Evolutionary conservation across 106 monocot genomes (phyloP).

Genomic region (Dioscorea dumetorum): DNA sequence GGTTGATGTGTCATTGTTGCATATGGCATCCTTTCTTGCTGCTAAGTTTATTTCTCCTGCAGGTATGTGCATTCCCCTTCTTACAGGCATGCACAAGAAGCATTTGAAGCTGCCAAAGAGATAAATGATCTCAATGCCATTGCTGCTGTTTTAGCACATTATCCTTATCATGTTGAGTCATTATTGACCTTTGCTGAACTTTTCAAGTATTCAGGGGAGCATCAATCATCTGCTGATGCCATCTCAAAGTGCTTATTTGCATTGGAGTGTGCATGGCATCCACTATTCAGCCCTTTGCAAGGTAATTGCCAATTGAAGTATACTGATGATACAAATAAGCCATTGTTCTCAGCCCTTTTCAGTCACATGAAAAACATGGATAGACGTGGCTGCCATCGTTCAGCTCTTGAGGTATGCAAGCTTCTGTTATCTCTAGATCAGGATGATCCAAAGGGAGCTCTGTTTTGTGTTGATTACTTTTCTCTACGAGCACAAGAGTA

Average conservation of each 20-base stretch:
- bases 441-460: constrained; percentile 87
- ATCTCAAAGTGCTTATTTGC: constrained; percentile 84
- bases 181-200: constrained; percentile 88
- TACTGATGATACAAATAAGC: constrained; percentile 76
- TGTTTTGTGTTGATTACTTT: constrained; percentile 96
- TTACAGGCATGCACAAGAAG: constrained; percentile 59
- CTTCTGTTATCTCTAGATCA: constrained; percentile 75
- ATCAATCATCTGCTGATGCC: constrained; percentile 81
- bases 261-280: constrained; percentile 93
- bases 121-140: constrained; percentile 85
- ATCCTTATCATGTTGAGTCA: constrained; percentile 87
- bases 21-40: neutral
- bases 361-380: constrained; percentile 88
- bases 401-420: constrained; percentile 94
- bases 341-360: constrained; percentile 84
- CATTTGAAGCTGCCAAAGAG: constrained; percentile 82
- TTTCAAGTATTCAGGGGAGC: constrained; percentile 95
- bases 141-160: constrained; percentile 53
- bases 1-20: neutral
- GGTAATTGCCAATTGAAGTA: constrained; percentile 70
- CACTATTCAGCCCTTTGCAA: constrained; percentile 57
- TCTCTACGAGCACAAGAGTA: constrained; percentile 81
- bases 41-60: neutral
- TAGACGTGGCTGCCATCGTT: constrained; percentile 93
- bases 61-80: constrained; percentile 69